Conservation (phyloP, 1,284 basidiomycete species). For the Ustilago xerochloae region DNA sequence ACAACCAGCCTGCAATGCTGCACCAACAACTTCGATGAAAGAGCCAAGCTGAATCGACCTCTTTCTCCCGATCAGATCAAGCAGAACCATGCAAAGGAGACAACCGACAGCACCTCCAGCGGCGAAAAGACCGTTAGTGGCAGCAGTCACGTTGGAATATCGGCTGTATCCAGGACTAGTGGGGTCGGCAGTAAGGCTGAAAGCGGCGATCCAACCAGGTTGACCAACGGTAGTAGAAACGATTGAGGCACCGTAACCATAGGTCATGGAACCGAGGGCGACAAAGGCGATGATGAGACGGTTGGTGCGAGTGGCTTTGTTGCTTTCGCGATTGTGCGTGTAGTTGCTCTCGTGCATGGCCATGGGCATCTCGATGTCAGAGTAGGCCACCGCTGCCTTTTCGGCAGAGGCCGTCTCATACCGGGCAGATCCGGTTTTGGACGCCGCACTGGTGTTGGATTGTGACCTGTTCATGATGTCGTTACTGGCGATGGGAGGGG, state of each 20-base stretch:
- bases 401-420: neutral
- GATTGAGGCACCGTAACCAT: neutral
- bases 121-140: neutral
- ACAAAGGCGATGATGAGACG: neutral
- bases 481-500: neutral
- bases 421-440: neutral
- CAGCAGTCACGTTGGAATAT: neutral
- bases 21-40: neutral
- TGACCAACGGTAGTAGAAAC: neutral
- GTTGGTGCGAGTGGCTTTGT: neutral
- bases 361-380: neutral
- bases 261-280: neutral
- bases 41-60: slow-evolving; percentile 1
- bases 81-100: neutral
- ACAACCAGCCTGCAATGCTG: neutral
- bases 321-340: neutral
- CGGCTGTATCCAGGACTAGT: neutral
- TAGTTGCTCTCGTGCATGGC: neutral
- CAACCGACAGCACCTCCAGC: neutral
- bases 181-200: neutral
- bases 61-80: neutral
- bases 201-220: neutral
- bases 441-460: neutral
- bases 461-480: neutral
- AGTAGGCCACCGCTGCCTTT: neutral